Base-by-base conservation (phyloP, 176 grass and related monocot genomes). In the Carex littledalei region DNA sequence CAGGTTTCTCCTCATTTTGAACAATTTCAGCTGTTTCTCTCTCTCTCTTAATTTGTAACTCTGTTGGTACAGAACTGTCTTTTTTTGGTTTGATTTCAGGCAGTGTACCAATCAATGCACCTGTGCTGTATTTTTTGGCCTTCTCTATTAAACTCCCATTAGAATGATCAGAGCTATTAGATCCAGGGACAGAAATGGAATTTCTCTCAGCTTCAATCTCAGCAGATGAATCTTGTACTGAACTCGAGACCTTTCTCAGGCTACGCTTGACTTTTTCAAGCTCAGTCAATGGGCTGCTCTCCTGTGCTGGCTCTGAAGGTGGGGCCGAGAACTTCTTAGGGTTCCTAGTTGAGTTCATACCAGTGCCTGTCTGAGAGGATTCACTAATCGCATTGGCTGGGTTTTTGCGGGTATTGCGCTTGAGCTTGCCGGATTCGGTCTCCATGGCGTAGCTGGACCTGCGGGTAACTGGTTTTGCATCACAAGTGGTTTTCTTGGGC, bases 251-350 rank as follows among this genome's bases (percentile, higher is more conserved):
- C 88, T 94, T 98, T 84, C 93, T 90, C 68, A 98, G 91, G 70
- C 87, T 98, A 34, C 88, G 89, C 82, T 98, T 98, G 68, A 98
- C 96, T 82, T 93, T 95, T 67, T 95, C 96, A 63, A 98, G 89
- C 85, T 98, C 96, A 81, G 89, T 92, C 83, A 93, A 87, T 5
- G 81, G 81, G 49, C 81, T 83, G 83, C 86, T 89, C 55, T 94
- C 93, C 77, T 89, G 93, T 49, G 83, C 81, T 75, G 90, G 87
- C 70, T 95, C 93, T 82, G 65, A 76, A 81, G 81, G 45, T 59
- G 63, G 63, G n/a, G 50, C 78, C 67, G 82, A 77, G 0, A 87
- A 55, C 83, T 91, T 97, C 81, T 80, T 89, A 59, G 69, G 21
- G 56, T 91, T 93, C 29, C 84, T 76, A 88, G 87, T 93, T 55